phyloP scores from a whole-genome alignment of 805 yeast species.

The Yamadazyma kitorensis region DNA sequence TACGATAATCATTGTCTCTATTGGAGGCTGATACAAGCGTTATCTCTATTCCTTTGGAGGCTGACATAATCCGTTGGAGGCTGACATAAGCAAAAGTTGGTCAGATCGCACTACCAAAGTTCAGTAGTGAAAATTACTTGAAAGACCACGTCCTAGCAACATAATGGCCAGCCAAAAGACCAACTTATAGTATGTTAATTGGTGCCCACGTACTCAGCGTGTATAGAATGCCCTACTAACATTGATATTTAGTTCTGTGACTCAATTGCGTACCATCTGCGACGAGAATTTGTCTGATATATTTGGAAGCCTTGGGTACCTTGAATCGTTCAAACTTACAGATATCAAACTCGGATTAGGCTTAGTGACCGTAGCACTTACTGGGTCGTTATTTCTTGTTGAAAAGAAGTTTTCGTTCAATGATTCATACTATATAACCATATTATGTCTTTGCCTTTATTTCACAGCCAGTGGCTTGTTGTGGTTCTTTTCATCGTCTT shows the following conservation, averaged over 20 bases:
- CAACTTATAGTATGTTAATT: constrained; percentile 27
- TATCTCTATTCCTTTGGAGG: too few species aligned
- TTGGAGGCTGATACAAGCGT: too few species aligned
- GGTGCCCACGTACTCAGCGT: neutral
- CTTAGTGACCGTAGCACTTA: constrained; percentile 41
- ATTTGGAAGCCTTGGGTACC: constrained; percentile 43
- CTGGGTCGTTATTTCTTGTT: constrained; percentile 44
- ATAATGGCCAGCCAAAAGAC: too few species aligned
- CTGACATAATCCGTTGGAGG: too few species aligned
- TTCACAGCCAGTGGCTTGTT: constrained; percentile 32
- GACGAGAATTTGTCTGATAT: constrained; percentile 48
- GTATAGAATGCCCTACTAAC: constrained; percentile 1
- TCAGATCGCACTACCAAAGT: too few species aligned
- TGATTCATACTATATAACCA: constrained; percentile 35
- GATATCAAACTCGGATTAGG: constrained; percentile 53
- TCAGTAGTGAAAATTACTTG: constrained; percentile 7
- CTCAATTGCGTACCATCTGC: constrained; percentile 45
- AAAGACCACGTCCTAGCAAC: too few species aligned
- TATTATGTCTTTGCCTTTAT: constrained; percentile 35
- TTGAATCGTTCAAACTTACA: constrained; percentile 42
- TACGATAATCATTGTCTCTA: too few species aligned
- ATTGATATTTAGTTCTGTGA: constrained; percentile 40
- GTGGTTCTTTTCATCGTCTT: constrained; percentile 28
- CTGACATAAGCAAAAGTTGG: too few species aligned
- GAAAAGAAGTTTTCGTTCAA: constrained; percentile 50